Evolutionary conservation across 768 basidiomycete species (phyloP).

Genomic region (Amanita rimosa): DNA sequence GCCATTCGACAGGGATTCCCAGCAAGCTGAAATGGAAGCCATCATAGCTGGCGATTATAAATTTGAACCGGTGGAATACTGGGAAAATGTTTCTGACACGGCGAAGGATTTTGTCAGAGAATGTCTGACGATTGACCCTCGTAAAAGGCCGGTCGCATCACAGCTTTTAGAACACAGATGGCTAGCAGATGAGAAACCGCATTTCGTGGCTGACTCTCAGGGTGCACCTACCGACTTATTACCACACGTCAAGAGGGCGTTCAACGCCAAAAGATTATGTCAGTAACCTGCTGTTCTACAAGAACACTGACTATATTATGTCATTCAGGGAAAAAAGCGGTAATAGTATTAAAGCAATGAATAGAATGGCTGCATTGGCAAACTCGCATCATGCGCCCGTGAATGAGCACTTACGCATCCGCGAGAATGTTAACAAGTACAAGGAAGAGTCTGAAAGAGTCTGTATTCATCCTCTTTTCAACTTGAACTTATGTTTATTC

Average conservation of each 20-base stretch:
- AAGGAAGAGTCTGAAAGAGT: slow-evolving; percentile 73
- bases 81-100: slow-evolving; percentile 72
- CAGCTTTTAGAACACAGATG: slow-evolving; percentile 70
- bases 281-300: slow-evolving; percentile 17
- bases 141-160: slow-evolving; percentile 65
- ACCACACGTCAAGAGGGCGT: slow-evolving; percentile 81
- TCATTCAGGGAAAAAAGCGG: slow-evolving; percentile 73
- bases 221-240: slow-evolving; percentile 69
- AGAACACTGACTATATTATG: slow-evolving; percentile 2
- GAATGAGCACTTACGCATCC: slow-evolving; percentile 36
- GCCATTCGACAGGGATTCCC: slow-evolving; percentile 89
- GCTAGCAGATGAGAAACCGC: slow-evolving; percentile 59
- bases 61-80: slow-evolving; percentile 73
- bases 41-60: slow-evolving; percentile 90
- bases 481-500: background rate
- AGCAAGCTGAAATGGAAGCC: slow-evolving; percentile 87
- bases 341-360: slow-evolving; percentile 76
- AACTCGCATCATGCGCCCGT: slow-evolving; percentile 25
- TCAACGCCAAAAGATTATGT: slow-evolving; percentile 85
- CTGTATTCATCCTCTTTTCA: slow-evolving; percentile 1
- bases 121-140: slow-evolving; percentile 83
- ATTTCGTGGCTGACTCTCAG: slow-evolving; percentile 56
- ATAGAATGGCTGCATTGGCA: slow-evolving; percentile 59
- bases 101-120: slow-evolving; percentile 74
- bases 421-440: slow-evolving; percentile 49